Evolutionary conservation across 2,329 filamentous ascomycete genomes (phyloP), one percentile per base, ranked within the genome.

Genomic region (Diaporthe aspalathi): DNA sequence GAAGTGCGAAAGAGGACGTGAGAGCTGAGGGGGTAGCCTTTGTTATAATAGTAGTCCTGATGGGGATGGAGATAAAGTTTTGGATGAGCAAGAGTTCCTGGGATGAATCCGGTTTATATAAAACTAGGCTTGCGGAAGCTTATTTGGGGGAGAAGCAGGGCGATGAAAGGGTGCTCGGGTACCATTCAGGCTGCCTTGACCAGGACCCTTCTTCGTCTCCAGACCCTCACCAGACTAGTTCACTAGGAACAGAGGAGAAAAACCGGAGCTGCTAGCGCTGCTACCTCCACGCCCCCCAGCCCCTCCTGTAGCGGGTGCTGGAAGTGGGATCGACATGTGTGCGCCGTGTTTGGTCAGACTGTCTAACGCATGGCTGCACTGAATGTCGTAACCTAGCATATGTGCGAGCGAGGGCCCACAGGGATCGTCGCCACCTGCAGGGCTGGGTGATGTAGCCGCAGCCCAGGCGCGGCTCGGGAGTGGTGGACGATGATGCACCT

Each of bases 271-370:
- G 43, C 32, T 75, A 70, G 71, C 60, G 71, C 57, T 71, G 69
- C 73, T 72, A 74, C 75, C 70, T 49, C 52, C 45, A 47, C 70
- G 66, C 52, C 49, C 49, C 54, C 54, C 73, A 72, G 72, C 73
- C 75, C 62, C 65, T 70, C 29, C 40, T 40, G 35, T 70, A 71
- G 56, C 66, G 70, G n/a, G 69, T 69, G 8, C 35, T 67, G 73
- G 54, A 53, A 67, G 67, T 62, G 67, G 57, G 76, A 76, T 77
- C 76, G 72, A 67, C 76, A 70, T 54, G 53, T 66, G 71, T 60
- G 54, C 40, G 60, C 73, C 54, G 49, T 72, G 56, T 70, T 62
- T 70, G 70, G 73, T 71, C 71, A 56, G 57, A 69, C 35, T 40
- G 69, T 68, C 70, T 73, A 72, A 70, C 72, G 68, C 66, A 56